Base-by-base conservation (phyloP, 2,329 filamentous ascomycete species). In the Trichoderma koningiopsis region DNA sequence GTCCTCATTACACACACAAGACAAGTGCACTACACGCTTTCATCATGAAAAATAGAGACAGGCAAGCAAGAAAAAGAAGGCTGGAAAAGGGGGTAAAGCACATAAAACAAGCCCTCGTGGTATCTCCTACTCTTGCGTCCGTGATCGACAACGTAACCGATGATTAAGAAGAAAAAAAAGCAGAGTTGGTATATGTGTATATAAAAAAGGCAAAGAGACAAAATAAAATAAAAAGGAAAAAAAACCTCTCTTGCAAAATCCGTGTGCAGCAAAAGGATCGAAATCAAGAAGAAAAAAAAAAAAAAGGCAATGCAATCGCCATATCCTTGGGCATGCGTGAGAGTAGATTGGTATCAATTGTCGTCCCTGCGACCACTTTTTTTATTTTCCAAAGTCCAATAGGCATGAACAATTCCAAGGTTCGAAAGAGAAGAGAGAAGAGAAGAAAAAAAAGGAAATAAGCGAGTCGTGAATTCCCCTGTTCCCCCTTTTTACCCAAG, bases 81-180 rank as follows among this genome's bases (percentile, higher is more conserved):
- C 11, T 16, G 29, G 16, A 29, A 35, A 24, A 49, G 31, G 13
- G 33, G 13, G 22, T 14, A 22, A 16, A 35, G 22, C n/a, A 10
- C 29, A 5, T 14, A 24, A 29, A 64, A 69, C 24, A 52, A n/a
- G 40, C 56, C 35, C 53, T 37, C 59, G 40, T 70, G 69, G 69
- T 70, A 70, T 70, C 69, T 70, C 69, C 69, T 68, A 43, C 69
- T 65, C 69, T 70, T 68, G 68, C 66, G 49, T 70, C 69, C 69
- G 65, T 49, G 49, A 37, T 29, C 53, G 68, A 70, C 64, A 69
- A 69, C 40, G 22, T 70, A 61, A 63, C 55, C 35, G 37, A 16
- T n/a, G 43, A 59, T 29, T 6, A 53, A 68, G 62, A 56, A 57
- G 29, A 31, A 52, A 55, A 52, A 16, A 59, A 66, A 64, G 40